Evolutionary conservation across 2,329 filamentous ascomycete species (phyloP).

Genomic region (Xylaria sp.): DNA sequence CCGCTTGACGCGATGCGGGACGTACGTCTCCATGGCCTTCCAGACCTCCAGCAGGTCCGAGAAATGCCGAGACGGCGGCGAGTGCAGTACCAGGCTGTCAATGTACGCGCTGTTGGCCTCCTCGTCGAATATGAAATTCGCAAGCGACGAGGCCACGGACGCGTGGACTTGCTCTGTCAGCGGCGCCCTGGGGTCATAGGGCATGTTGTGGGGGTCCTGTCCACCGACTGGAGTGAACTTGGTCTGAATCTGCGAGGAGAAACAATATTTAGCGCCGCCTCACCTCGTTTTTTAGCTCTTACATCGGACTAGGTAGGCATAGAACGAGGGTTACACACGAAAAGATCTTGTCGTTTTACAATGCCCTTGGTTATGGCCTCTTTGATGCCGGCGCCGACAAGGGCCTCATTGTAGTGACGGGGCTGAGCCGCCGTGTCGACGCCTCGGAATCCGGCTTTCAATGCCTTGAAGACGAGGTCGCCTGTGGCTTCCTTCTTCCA

Average conservation of each 20-base stretch:
- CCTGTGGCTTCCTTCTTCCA: constrained; percentile 78
- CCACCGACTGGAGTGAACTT: constrained; percentile 73
- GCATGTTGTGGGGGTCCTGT: constrained; percentile 65
- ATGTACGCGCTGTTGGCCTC: constrained; percentile 52
- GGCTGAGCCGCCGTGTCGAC: constrained; percentile 82
- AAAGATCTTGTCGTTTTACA: constrained; percentile 66
- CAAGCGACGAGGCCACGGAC: constrained; percentile 27
- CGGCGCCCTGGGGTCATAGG: constrained; percentile 64
- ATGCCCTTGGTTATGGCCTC: constrained; percentile 63
- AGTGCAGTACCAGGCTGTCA: constrained; percentile 77
- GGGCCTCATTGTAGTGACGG: constrained; percentile 75
- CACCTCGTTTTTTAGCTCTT: constrained; percentile 5
- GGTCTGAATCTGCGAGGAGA: constrained; percentile 70
- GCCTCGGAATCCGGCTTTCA: constrained; percentile 72
- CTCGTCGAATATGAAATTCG: constrained; percentile 48
- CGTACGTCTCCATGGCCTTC: constrained; percentile 68
- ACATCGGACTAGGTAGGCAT: neutral
- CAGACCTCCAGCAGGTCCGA: constrained; percentile 67
- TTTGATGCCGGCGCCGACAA: constrained; percentile 71
- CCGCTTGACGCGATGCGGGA: constrained; percentile 66
- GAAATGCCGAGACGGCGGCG: constrained; percentile 51
- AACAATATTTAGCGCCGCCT: constrained; percentile 15
- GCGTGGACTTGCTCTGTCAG: constrained; percentile 60
- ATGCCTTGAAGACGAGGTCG: constrained; percentile 70
- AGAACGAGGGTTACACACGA: constrained; percentile 52